A percentile compares a stretch with the other conserved stretches of the same genome.
These are phyloP conservation scores for Lepiota subincarnata DNA, from an alignment of 768 basidiomycete genomes.

Conservation along the genomic window DNA sequence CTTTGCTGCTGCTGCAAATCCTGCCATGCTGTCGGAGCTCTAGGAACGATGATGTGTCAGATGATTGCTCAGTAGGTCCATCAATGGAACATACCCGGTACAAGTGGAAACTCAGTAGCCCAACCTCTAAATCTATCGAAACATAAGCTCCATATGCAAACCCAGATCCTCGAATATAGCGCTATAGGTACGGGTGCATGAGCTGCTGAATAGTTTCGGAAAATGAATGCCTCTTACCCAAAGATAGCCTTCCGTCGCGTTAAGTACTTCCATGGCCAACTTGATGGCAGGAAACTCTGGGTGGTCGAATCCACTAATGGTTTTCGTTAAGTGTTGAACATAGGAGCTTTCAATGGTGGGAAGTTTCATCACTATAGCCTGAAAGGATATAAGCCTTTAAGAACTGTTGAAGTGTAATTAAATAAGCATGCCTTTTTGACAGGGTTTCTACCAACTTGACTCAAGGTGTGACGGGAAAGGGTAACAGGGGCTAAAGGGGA, in stretches of 20 bases:
- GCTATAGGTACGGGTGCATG: slow-evolving; percentile 34
- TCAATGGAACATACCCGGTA: slow-evolving; percentile 57
- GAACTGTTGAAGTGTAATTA: not conserved
- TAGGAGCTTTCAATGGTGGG: slow-evolving; percentile 95
- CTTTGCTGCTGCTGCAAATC: slow-evolving; percentile 74
- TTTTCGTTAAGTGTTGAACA: slow-evolving; percentile 71
- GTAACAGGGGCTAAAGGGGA: slow-evolving; percentile 63
- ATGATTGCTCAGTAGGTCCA: not conserved
- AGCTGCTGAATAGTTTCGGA: slow-evolving; percentile 6
- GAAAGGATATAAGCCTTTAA: not conserved
- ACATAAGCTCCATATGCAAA: slow-evolving; percentile 90
- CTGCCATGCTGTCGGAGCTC: slow-evolving; percentile 78
- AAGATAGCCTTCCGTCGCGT: slow-evolving; percentile 90
- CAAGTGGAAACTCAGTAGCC: slow-evolving; percentile 68
- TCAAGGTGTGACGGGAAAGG: slow-evolving; percentile 64
- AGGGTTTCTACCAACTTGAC: slow-evolving; percentile 69
- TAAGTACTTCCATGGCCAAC: slow-evolving; percentile 82
- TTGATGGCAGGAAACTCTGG: slow-evolving; percentile 82
- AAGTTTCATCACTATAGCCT: slow-evolving; percentile 85
- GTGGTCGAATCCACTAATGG: slow-evolving; percentile 75
- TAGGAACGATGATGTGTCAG: slow-evolving; percentile 22
- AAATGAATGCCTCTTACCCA: slow-evolving; percentile 53
- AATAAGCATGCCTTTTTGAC: slow-evolving; percentile 52
- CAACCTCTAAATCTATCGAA: slow-evolving; percentile 71
- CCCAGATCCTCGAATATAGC: slow-evolving; percentile 90